These are phyloP conservation scores for Ailanthus altissimus DNA, from an alignment of 345 rosid genomes.

Conservation along the genomic window DNA sequence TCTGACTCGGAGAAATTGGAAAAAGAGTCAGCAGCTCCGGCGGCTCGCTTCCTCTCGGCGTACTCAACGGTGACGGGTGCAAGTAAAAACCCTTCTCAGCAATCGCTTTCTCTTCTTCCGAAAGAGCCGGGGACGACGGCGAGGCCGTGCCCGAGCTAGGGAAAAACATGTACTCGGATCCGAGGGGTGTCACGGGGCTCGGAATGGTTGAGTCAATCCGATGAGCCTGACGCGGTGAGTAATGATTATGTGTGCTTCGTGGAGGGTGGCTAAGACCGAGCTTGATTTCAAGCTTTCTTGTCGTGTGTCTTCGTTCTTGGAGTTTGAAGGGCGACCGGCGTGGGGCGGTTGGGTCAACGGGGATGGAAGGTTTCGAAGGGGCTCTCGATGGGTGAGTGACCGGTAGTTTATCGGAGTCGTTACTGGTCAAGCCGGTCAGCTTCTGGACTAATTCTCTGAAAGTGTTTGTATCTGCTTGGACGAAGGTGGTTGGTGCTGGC, in stretches of 20 bases:
- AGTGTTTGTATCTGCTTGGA: constrained; percentile 46
- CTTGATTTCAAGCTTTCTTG: constrained; percentile 47
- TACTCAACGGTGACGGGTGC: constrained; percentile 35
- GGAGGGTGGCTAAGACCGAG: constrained; percentile 27
- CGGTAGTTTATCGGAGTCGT: constrained; percentile 23
- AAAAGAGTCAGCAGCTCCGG: constrained; percentile 39
- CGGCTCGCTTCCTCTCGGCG: constrained; percentile 29
- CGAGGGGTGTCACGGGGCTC: constrained; percentile 48
- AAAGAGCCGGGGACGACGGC: constrained; percentile 35
- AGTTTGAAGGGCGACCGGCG: constrained; percentile 51
- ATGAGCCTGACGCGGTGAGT: constrained; percentile 5
- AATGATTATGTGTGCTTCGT: background rate
- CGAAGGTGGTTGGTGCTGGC: constrained; percentile 40
- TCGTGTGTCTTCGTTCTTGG: constrained; percentile 48
- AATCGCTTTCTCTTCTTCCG: constrained; percentile 40
- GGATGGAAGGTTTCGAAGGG: constrained; percentile 20
- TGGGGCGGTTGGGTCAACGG: constrained; percentile 31
- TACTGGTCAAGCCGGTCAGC: constrained; percentile 41
- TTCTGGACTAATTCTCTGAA: constrained; percentile 53
- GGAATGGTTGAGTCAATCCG: constrained; percentile 26
- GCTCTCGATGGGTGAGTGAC: constrained; percentile 26
- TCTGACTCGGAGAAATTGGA: constrained; percentile 32
- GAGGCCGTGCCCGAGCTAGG: constrained; percentile 34
- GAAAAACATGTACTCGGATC: constrained; percentile 32
- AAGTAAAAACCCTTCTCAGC: constrained; percentile 38